phyloP scores from a whole-genome alignment of 331 rosid genomes.

The Pyrus hybrid region DNA sequence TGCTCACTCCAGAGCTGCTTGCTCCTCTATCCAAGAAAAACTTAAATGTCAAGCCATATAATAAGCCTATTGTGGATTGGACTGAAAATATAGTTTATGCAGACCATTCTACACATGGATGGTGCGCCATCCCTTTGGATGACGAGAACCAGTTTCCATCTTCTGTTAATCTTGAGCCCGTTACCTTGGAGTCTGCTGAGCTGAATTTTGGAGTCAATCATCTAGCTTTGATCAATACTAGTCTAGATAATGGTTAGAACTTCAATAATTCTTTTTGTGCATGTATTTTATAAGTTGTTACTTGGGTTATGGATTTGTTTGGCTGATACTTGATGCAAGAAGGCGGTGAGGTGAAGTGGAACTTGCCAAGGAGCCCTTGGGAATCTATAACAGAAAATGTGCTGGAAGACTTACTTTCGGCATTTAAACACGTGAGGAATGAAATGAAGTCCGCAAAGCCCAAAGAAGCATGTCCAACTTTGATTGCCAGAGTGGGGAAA shows the following conservation, averaged over 20 bases:
- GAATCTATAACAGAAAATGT: slow-evolving; percentile 19
- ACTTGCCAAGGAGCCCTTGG: slow-evolving; percentile 19
- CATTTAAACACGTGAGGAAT: slow-evolving; percentile 16
- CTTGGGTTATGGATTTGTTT: background rate
- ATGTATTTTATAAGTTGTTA: background rate
- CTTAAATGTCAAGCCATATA: background rate
- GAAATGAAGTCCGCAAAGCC: slow-evolving; percentile 4
- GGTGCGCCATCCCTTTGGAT: slow-evolving; percentile 28
- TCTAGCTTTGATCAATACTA: slow-evolving; percentile 12
- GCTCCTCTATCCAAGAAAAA: slow-evolving; percentile 15
- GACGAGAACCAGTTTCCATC: slow-evolving; percentile 20
- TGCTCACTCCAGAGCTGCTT: slow-evolving; percentile 23
- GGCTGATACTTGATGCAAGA: background rate
- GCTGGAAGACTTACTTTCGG: slow-evolving; percentile 21
- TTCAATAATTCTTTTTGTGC: background rate
- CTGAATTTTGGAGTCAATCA: slow-evolving; percentile 11
- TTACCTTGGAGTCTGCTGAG: slow-evolving; percentile 6
- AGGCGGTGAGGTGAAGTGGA: background rate
- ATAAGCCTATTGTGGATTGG: background rate
- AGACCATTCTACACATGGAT: slow-evolving; percentile 1
- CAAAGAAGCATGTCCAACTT: slow-evolving; percentile 8
- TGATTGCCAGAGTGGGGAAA: slow-evolving; percentile 42
- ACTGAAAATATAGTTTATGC: background rate
- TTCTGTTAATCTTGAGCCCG: slow-evolving; percentile 17
- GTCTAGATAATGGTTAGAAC: slow-evolving; percentile 14